Conservation (phyloP, 2,329 filamentous ascomycete genomes). For the Aspergillus sp. region DNA sequence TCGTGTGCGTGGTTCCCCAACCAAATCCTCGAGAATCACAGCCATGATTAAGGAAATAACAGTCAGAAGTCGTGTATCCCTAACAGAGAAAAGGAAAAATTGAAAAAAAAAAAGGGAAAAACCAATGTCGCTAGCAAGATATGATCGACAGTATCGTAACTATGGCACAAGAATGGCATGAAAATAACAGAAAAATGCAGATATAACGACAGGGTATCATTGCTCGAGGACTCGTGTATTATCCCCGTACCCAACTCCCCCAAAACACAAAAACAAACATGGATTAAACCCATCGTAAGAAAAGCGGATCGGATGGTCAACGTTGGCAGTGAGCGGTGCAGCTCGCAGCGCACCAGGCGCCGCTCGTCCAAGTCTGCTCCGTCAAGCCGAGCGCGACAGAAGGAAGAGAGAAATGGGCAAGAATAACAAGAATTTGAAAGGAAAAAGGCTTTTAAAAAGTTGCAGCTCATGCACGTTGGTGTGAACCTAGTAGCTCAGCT, state of each 20-base stretch:
- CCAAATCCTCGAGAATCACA: conserved; percentile 11
- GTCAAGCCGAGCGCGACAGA: conserved; percentile 9
- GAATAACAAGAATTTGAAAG: conserved; percentile 1
- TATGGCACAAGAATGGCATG: conserved; percentile 17
- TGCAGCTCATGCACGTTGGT: not conserved
- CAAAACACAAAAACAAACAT: conserved; percentile 11
- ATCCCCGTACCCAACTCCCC: conserved; percentile 37
- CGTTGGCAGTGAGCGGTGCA: not conserved
- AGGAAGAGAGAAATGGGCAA: conserved; percentile 9
- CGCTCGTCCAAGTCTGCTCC: conserved; percentile 1
- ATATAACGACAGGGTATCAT: conserved; percentile 37
- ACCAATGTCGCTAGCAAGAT: not conserved
- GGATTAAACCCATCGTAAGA: conserved; percentile 3
- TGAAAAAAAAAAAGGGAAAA: not conserved
- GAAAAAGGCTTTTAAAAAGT: not conserved
- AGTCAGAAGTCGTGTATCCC: conserved; percentile 14
- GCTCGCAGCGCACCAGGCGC: conserved; percentile 20
- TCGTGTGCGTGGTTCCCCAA: conserved; percentile 26
- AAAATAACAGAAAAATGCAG: conserved; percentile 13
- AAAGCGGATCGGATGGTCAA: conserved; percentile 1
- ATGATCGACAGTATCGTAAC: conserved; percentile 17
- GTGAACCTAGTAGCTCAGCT: conserved; percentile 53
- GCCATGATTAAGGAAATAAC: conserved; percentile 9
- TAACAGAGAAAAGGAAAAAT: not conserved
- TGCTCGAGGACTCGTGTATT: conserved; percentile 42